These are phyloP conservation scores for Blastobotrys arbuscula DNA, from an alignment of 1,139 yeast genomes.

Conservation along the genomic window DNA sequence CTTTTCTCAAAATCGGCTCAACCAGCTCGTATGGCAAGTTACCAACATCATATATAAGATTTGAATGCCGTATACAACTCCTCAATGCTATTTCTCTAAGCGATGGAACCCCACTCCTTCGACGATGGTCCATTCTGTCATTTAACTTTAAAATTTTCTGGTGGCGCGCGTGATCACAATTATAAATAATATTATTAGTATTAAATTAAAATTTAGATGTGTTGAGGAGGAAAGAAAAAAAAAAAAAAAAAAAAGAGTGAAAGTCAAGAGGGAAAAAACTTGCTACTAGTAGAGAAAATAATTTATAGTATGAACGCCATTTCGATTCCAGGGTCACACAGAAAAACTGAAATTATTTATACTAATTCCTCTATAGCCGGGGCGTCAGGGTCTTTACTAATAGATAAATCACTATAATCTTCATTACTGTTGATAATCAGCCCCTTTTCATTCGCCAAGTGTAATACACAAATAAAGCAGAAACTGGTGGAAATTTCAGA, in stretches of 20 bases:
- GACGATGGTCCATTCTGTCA: background rate
- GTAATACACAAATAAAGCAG: slow-evolving; percentile 78
- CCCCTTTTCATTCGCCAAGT: slow-evolving; percentile 86
- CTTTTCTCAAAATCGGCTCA: slow-evolving; percentile 25
- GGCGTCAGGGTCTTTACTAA: slow-evolving; percentile 30
- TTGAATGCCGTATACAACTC: slow-evolving; percentile 10
- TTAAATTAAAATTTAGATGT: too few species aligned
- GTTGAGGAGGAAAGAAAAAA: background rate
- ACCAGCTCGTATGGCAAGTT: slow-evolving; percentile 30
- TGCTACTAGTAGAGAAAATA: background rate
- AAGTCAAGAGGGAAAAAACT: background rate
- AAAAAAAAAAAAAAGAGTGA: background rate
- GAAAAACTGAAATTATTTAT: background rate
- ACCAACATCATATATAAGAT: slow-evolving; percentile 28
- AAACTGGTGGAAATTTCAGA: slow-evolving; percentile 78
- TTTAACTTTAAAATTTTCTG: too few species aligned
- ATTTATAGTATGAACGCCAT: too few species aligned
- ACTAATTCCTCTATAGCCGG: slow-evolving; percentile 1
- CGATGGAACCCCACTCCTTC: slow-evolving; percentile 2
- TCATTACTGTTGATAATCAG: slow-evolving; percentile 55
- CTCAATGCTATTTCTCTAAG: slow-evolving; percentile 4
- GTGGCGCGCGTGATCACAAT: too few species aligned
- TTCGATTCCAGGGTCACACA: background rate
- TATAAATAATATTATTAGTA: too few species aligned
- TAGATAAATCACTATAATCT: slow-evolving; percentile 51